Base-by-base conservation (phyloP, 805 yeast genomes). In the Schizosaccharomyces cryophilus region DNA sequence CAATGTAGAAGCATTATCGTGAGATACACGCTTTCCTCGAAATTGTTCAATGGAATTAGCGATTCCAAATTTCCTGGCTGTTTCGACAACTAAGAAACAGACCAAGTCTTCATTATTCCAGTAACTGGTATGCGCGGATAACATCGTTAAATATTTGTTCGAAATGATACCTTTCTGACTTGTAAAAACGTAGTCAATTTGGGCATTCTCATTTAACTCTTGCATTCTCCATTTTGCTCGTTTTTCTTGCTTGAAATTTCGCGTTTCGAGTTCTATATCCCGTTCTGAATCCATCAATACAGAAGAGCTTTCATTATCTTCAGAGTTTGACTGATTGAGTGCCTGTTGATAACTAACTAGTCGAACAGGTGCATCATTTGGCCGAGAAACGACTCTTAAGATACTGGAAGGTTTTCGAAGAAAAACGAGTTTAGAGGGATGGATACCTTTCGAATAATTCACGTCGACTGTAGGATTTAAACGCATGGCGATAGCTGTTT, bases 91-190 rank as follows among this genome's bases (percentile, higher is more conserved):
- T 0, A 74, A 68, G 62, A 74, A 63, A 54, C 88, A 85, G 0
- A 95, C 90, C 61, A 90, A 80, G 65, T 88, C 88, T 60, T 80
- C 75, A 64, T 87, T 94, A 66, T 87, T 94, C 75, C 95, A 86
- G 72, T 90, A 90, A 40, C 88, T 82, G 2, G 86, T 83, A 71
- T 90, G 98, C 0, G 97, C 93, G 60, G 85, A 85, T 7, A 90
- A 74, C 19, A 95, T 89, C 30, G 86, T 80, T 15, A 90, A 75
- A 56, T 88, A 73, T 62, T 93, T 88, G 60, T 87, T 79, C 64
- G 87, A 95, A 64, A 89, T 78, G 19, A 83, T 75, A 1, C 88
- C 85, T 67, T 80, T 80, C 0, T 69, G 64, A 1, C 75, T 74
- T 1, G 85, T 84, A 48, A 90, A 71, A 3, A 83, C 75, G 72